A percentile compares a stretch with the other conserved stretches of the same genome.
phyloP scores from a whole-genome alignment of 306 rosid genomes.

The Sophora flavescens region DNA sequence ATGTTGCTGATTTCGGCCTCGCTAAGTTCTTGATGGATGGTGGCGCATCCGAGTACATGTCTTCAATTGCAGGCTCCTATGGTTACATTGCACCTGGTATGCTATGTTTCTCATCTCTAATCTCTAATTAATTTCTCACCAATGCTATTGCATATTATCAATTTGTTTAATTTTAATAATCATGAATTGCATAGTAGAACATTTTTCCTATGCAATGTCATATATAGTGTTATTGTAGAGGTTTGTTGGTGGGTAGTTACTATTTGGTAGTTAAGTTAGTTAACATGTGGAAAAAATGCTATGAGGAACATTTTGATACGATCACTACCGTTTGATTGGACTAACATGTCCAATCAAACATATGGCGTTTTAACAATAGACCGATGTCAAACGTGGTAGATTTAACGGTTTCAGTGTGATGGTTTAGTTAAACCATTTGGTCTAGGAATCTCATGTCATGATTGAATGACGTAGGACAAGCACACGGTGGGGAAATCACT shows the following conservation, averaged over 20 bases:
- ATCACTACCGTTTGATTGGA: constrained; percentile 12
- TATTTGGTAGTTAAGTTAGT: constrained; percentile 54
- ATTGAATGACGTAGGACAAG: constrained; percentile 2
- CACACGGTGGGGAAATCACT: not conserved
- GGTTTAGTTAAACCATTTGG: not conserved
- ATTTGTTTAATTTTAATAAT: not conserved
- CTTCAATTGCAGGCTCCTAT: constrained; percentile 88
- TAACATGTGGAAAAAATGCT: not conserved
- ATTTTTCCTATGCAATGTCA: too few species aligned
- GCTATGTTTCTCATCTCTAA: not conserved
- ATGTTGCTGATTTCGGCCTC: constrained; percentile 88
- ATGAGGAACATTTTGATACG: too few species aligned
- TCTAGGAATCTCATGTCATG: constrained; percentile 31
- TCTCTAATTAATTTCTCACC: not conserved
- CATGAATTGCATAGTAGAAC: too few species aligned
- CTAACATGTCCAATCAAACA: constrained; percentile 15
- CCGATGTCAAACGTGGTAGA: not conserved
- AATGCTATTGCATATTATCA: not conserved
- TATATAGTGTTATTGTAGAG: not conserved
- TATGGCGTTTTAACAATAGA: not conserved
- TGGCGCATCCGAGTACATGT: constrained; percentile 86
- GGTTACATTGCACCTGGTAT: constrained; percentile 98
- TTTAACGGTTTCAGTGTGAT: constrained; percentile 14
- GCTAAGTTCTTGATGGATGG: constrained; percentile 84
- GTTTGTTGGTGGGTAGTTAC: not conserved